phyloP scores from a whole-genome alignment of 352 stramenopile species.

The Blastocystis sp. region DNA sequence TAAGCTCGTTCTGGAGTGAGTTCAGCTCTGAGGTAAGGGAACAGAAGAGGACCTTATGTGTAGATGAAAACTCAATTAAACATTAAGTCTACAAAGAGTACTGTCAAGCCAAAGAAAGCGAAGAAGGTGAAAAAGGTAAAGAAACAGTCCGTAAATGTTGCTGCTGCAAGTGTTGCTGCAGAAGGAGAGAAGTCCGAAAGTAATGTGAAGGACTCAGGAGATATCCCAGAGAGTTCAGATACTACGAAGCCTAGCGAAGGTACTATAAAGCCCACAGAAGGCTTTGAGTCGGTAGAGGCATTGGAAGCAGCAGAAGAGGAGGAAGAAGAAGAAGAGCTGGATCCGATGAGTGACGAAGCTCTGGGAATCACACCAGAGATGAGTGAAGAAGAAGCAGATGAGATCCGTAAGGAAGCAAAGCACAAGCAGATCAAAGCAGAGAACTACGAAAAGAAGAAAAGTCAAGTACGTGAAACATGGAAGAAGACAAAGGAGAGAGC shows the following conservation, averaged over 20 bases:
- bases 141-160: background rate
- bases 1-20: constrained; percentile 62
- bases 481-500: constrained; percentile 25
- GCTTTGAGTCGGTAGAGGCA: constrained; percentile 31
- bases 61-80: constrained; percentile 64
- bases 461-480: constrained; percentile 1
- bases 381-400: constrained; percentile 57
- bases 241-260: background rate
- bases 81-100: constrained; percentile 9
- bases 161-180: background rate
- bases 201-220: background rate
- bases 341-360: constrained; percentile 57
- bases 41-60: background rate
- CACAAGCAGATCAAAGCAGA: constrained; percentile 59
- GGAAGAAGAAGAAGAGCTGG: constrained; percentile 46
- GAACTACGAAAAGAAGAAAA: constrained; percentile 67
- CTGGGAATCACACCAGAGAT: constrained; percentile 60
- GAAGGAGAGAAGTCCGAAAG: background rate
- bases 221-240: background rate
- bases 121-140: constrained; percentile 16
- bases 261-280: background rate
- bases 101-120: background rate
- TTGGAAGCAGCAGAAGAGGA: constrained; percentile 19
- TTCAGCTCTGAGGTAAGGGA: constrained; percentile 26
- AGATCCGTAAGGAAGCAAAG: constrained; percentile 33